Evolutionary conservation across 1,284 basidiomycete species (phyloP).

Genomic region (Cutaneotrichosporon cavernicola): DNA sequence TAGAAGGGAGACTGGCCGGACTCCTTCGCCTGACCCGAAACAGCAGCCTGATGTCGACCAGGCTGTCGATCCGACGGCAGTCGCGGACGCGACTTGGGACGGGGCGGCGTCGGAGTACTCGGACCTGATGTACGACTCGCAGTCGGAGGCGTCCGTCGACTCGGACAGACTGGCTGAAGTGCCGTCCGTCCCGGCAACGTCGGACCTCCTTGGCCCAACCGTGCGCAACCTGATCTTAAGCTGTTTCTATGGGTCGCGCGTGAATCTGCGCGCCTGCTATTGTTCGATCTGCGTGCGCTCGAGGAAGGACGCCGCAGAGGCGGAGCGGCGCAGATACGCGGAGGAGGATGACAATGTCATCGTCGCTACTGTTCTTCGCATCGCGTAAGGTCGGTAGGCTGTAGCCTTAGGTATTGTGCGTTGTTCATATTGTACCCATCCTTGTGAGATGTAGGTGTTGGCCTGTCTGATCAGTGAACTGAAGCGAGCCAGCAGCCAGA

Average conservation of each 20-base stretch:
- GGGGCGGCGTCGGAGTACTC: background rate
- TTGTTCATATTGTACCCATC: constrained; percentile 3
- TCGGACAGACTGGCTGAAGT: constrained; percentile 5
- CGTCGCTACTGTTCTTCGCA: constrained; percentile 1
- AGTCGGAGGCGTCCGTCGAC: constrained; percentile 8
- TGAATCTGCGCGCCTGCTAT: constrained; percentile 18
- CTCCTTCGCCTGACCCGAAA: background rate
- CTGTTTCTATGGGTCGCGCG: constrained; percentile 14
- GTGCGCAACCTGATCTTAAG: constrained; percentile 7
- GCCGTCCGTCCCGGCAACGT: constrained; percentile 12
- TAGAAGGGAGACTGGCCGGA: background rate
- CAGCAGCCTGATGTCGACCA: background rate
- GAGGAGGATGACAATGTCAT: background rate
- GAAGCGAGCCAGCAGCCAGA: no score
- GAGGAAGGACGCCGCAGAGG: constrained; percentile 5
- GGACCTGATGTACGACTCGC: constrained; percentile 6
- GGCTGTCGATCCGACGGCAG: no score
- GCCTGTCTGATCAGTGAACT: background rate
- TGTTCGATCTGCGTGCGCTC: constrained; percentile 22
- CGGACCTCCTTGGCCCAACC: constrained; percentile 13
- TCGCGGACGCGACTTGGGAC: background rate
- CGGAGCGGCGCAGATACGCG: constrained; percentile 5
- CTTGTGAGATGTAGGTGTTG: background rate
- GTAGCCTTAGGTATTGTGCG: background rate
- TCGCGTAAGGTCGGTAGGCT: background rate